Conservation (phyloP, 2,329 filamentous ascomycete genomes). For the Talaromyces sp. region DNA sequence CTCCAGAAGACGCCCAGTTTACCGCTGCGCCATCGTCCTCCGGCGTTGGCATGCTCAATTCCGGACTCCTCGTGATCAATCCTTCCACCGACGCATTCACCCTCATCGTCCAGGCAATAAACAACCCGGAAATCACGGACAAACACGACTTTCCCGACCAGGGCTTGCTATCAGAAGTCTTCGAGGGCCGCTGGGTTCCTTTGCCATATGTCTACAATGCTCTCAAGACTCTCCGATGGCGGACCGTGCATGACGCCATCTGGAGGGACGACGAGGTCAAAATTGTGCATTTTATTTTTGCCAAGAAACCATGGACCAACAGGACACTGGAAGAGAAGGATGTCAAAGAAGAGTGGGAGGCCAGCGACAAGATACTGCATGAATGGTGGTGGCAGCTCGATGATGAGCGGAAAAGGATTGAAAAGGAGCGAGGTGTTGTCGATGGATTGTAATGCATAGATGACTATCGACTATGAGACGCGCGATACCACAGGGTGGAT, state of each 20-base stretch:
- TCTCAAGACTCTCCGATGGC: constrained; percentile 52
- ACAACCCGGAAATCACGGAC: constrained; percentile 37
- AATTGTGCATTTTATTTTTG: constrained; percentile 59
- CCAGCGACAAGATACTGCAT: not conserved
- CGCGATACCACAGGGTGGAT: not conserved
- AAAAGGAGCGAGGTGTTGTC: not conserved
- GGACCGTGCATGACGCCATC: constrained; percentile 53
- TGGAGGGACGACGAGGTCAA: constrained; percentile 58
- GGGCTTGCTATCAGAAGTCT: constrained; percentile 53
- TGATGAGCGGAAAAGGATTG: not conserved
- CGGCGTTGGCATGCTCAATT: constrained; percentile 56
- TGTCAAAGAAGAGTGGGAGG: not conserved
- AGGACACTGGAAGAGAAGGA: not conserved
- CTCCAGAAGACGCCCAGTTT: constrained; percentile 47
- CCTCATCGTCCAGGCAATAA: constrained; percentile 45
- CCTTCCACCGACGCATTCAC: constrained; percentile 50
- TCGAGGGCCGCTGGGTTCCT: constrained; percentile 53
- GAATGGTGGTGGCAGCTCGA: not conserved
- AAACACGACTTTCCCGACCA: constrained; percentile 58
- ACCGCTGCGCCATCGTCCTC: constrained; percentile 44
- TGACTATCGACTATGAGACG: too few species aligned
- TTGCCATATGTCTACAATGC: constrained; percentile 59
- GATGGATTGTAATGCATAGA: not conserved
- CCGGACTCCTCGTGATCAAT: constrained; percentile 57
- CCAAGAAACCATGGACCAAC: constrained; percentile 59